Conservation (phyloP, 1,139 yeast genomes). For the Scheffersomyces insectosa region DNA sequence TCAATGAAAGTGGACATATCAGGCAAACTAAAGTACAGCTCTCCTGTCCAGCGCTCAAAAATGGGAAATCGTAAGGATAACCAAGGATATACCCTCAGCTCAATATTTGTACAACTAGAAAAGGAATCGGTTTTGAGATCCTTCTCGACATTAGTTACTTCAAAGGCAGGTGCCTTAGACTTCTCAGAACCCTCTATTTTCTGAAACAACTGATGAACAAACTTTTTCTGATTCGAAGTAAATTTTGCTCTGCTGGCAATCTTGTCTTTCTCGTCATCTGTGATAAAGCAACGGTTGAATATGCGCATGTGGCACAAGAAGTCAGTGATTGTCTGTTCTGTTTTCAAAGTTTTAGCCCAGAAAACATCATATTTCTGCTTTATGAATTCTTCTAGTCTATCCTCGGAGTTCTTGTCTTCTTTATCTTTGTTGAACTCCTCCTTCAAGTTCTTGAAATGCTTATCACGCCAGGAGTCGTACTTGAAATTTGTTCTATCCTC, state of each 20-base stretch:
- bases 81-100: slow-evolving; percentile 22
- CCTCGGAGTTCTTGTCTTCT: neutral
- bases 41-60: slow-evolving; percentile 16
- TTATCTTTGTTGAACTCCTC: neutral
- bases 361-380: neutral
- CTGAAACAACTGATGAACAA: neutral
- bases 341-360: slow-evolving; percentile 6
- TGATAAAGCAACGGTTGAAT: slow-evolving; percentile 12
- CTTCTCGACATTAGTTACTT: neutral
- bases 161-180: neutral
- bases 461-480: neutral
- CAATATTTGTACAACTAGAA: neutral
- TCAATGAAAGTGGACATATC: too few relatives aligned
- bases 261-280: neutral
- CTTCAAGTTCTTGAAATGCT: neutral
- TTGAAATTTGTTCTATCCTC: neutral
- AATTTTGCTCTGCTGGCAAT: neutral
- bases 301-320: slow-evolving; percentile 11
- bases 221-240: neutral
- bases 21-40: slow-evolving; percentile 2
- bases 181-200: too few relatives aligned
- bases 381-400: neutral
- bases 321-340: slow-evolving; percentile 12
- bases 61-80: slow-evolving; percentile 23
- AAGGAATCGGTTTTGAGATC: neutral